A percentile compares a stretch with the other conserved stretches of the same genome.
Evolutionary conservation across 306 rosid genomes (phyloP).

Genomic region (Psophocarpus tetragonolobus): DNA sequence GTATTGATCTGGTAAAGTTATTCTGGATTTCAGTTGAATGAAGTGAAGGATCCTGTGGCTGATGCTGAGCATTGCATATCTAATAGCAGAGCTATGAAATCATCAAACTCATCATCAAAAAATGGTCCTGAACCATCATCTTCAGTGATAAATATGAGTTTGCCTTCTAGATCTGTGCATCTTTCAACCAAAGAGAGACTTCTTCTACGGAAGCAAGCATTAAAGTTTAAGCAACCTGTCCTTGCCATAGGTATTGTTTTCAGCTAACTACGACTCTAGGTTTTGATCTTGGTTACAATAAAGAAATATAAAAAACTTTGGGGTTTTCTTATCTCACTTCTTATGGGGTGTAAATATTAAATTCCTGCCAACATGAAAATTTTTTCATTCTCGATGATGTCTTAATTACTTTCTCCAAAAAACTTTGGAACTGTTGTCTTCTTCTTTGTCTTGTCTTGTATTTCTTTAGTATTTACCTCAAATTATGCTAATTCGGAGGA

Average conservation of each 20-base stretch:
- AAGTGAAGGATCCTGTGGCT: slow-evolving; percentile 29
- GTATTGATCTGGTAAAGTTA: slow-evolving; percentile 33
- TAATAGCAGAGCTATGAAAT: slow-evolving; percentile 36
- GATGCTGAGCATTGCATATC: slow-evolving; percentile 35
- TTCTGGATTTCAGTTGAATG: slow-evolving; percentile 57
- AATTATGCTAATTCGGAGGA: slow-evolving; percentile 14
- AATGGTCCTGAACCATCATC: slow-evolving; percentile 33
- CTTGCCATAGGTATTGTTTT: slow-evolving; percentile 71
- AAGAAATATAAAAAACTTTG: slow-evolving; percentile 5
- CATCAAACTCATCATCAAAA: slow-evolving; percentile 40
- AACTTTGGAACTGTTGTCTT: not conserved
- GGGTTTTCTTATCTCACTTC: not conserved
- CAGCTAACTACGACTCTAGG: not conserved
- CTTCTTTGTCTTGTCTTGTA: not conserved
- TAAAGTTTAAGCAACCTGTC: slow-evolving; percentile 66
- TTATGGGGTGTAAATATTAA: slow-evolving; percentile 12
- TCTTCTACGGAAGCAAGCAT: slow-evolving; percentile 79
- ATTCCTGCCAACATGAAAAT: not conserved
- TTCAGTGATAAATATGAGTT: slow-evolving; percentile 28
- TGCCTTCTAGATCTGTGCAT: slow-evolving; percentile 42
- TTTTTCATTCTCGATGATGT: slow-evolving; percentile 7
- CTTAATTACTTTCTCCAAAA: not conserved
- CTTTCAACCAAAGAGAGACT: slow-evolving; percentile 87
- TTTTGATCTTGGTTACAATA: not conserved
- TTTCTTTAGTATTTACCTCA: slow-evolving; percentile 2